A percentile compares a stretch with the other conserved stretches of the same genome.
Evolutionary conservation across 371 early-diverging fungal species (phyloP).

Genomic region (Mortierella sp.): DNA sequence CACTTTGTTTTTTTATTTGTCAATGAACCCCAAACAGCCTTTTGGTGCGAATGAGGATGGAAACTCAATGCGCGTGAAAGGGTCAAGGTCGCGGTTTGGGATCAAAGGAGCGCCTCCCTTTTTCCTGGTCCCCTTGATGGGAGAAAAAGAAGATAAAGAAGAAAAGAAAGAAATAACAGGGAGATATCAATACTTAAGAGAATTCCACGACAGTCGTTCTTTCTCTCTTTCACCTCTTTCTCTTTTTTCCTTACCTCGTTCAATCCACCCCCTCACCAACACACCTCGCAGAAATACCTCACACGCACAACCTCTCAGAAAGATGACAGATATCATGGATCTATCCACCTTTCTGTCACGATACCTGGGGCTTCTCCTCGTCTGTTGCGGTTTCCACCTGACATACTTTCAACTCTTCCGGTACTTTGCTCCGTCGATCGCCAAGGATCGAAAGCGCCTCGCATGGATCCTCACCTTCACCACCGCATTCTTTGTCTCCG

Average conservation of each 20-base stretch:
- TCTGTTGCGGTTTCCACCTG: conserved; percentile 22
- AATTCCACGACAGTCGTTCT: background rate
- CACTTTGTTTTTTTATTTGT: background rate
- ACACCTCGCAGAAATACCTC: background rate
- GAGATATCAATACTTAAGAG: background rate
- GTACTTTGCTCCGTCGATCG: conserved; percentile 33
- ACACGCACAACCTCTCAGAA: background rate
- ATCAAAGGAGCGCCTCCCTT: background rate
- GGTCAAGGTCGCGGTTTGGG: background rate
- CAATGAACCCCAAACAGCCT: background rate
- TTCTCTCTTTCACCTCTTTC: background rate
- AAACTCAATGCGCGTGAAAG: background rate
- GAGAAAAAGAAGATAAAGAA: background rate
- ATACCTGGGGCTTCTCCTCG: conserved; percentile 16
- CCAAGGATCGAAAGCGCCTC: conserved; percentile 33
- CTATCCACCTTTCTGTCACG: background rate
- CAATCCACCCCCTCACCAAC: background rate
- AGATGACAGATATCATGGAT: background rate
- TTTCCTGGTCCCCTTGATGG: background rate
- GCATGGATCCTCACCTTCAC: conserved; percentile 35
- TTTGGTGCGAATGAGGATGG: background rate
- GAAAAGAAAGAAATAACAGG: too few species aligned
- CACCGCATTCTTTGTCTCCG: conserved; percentile 24
- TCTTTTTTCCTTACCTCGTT: background rate
- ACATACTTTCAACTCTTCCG: conserved; percentile 43